Evolutionary conservation across 106 monocot species (phyloP), one percentile per base, ranked within the genome.

Genomic region (Chionographis japonica): DNA sequence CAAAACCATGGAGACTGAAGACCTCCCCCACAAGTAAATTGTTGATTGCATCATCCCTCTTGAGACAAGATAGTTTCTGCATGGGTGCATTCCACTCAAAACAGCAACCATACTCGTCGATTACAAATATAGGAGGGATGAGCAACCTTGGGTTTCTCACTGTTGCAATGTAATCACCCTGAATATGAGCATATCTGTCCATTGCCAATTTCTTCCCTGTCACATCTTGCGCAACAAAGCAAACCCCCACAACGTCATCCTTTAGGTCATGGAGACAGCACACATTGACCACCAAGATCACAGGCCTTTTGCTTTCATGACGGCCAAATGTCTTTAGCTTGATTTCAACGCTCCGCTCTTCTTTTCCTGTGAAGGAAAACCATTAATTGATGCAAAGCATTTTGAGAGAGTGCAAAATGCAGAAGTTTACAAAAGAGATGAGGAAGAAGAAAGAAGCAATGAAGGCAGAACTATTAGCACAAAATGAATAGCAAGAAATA

Each of bases 71-170:
- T 35, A 95, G 41, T 52, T 82, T 89, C 67, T 86, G 79, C 95
- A 95, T 95, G 20, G 91, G 81, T 38, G 66, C 56, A 64, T 92
- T 95, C 95, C 95, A 92, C 60, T 95, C 91, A 38, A 68, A 39
- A 68, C 91, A 95, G 60, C 60, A 70, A 36, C 91, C 91, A 53
- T 68, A 27, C 60, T 89, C 91, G 49, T 95, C 60, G 15, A 76
- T 68, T 62, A 86, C 84, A 61, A 95, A 95, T 76, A 92, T 95
- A 11, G 95, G 95, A 57, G 95, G 95, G 68, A 95, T 82, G 5
- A 92, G 81, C 39, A 72, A 74, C 52, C 56, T 73, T 39, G 94
- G 88, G 55, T 81, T 88, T 61, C 65, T 81, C 40, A 91, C 65
- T 63, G 88, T 84, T 5, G 91, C 73, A 54, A 39, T 74, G 58